Percentiles rank a stretch among this genome's conserved stretches.
Conservation (phyloP, 345 rosid genomes). For the Eutrema japonicum region DNA sequence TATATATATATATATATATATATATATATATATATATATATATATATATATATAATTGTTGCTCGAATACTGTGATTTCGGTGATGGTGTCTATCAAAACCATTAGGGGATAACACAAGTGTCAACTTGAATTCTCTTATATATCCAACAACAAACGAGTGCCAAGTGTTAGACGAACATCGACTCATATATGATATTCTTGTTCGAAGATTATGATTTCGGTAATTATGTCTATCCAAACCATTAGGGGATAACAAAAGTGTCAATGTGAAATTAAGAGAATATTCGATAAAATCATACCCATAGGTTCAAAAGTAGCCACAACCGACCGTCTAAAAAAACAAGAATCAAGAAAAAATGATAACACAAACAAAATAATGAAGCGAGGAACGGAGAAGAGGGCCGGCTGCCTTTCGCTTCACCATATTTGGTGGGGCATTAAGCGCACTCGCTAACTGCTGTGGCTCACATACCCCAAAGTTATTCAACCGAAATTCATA, state of each 20-base stretch:
- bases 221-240: constrained; percentile 18
- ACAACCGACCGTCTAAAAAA: constrained; percentile 17
- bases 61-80: no score
- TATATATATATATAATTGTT: no score
- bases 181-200: not conserved
- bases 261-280: constrained; percentile 4
- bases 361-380: not conserved
- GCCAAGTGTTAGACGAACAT: not conserved
- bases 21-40: no score
- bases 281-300: constrained; percentile 13
- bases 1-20: no score
- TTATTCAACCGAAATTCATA: constrained; percentile 16
- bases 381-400: constrained; percentile 37
- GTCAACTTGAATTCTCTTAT: no score
- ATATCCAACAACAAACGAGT: not conserved
- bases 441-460: constrained; percentile 28
- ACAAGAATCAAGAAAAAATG: not conserved
- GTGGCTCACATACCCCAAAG: constrained; percentile 21
- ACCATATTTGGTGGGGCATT: constrained; percentile 38
- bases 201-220: not conserved
- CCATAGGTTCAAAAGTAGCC: constrained; percentile 30
- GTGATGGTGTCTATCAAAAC: no score
- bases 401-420: constrained; percentile 33
- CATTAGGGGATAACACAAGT: no score
- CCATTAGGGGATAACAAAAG: not conserved